Percentiles rank a stretch among this genome's conserved stretches.
phyloP scores from a whole-genome alignment of 768 basidiomycete genomes.

The Chalciporus chontae region DNA sequence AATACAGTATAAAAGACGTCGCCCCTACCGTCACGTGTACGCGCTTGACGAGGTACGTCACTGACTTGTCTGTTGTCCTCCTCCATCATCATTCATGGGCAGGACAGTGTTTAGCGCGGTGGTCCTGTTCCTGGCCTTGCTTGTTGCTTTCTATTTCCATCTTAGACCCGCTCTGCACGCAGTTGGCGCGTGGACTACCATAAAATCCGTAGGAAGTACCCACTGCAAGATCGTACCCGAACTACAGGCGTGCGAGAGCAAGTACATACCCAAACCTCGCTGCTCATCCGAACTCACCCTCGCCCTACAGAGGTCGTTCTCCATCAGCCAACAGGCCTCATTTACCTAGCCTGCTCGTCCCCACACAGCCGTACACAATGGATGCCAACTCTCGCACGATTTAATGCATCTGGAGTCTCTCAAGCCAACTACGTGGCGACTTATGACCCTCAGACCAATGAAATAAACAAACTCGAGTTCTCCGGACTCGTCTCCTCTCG shows the following conservation, averaged over 20 bases:
- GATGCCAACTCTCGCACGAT: constrained; percentile 41
- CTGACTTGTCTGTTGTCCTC: neutral
- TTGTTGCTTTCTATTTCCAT: constrained; percentile 46
- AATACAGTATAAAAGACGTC: no score
- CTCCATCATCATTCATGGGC: neutral
- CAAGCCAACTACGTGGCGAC: constrained; percentile 55
- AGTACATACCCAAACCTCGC: constrained; percentile 15
- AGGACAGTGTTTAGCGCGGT: constrained; percentile 4
- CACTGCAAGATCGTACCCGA: constrained; percentile 48
- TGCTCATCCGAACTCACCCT: constrained; percentile 9
- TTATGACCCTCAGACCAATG: constrained; percentile 47
- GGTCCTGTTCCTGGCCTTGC: constrained; percentile 35
- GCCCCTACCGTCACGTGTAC: no score
- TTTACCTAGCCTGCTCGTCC: constrained; percentile 65
- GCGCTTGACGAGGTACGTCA: no score
- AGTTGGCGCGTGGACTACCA: constrained; percentile 42
- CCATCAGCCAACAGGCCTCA: constrained; percentile 51
- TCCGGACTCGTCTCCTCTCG: constrained; percentile 33
- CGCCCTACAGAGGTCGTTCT: constrained; percentile 47
- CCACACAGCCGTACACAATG: constrained; percentile 46
- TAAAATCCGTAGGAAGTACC: constrained; percentile 44
- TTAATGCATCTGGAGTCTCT: constrained; percentile 37
- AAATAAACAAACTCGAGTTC: constrained; percentile 44
- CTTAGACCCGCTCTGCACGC: constrained; percentile 42
- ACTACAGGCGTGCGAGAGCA: constrained; percentile 70